phyloP scores from a whole-genome alignment of 2,329 filamentous ascomycete species.

The Penicillium sclerotigenum region DNA sequence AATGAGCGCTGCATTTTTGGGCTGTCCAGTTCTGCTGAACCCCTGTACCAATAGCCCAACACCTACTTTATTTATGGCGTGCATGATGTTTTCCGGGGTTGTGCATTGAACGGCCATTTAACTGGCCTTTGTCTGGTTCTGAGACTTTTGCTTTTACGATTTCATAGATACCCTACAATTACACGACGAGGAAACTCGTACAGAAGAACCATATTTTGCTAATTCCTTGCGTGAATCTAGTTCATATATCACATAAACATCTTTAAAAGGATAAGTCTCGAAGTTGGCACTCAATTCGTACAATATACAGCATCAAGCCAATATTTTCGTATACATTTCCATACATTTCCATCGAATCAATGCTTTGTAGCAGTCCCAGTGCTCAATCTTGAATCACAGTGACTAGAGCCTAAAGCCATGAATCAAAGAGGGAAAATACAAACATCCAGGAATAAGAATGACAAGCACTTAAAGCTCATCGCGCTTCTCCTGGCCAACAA shows the following conservation, averaged over 20 bases:
- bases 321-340: constrained; percentile 2
- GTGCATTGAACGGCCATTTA: background rate
- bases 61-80: background rate
- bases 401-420: background rate
- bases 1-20: background rate
- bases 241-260: background rate
- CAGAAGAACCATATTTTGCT: background rate
- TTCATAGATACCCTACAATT: constrained; percentile 23
- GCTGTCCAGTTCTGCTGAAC: background rate
- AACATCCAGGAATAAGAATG: constrained; percentile 12
- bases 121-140: background rate
- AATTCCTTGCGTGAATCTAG: background rate
- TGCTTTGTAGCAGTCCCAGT: background rate
- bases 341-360: background rate
- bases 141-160: constrained; percentile 2
- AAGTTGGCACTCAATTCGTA: constrained; percentile 4
- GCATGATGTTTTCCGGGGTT: background rate
- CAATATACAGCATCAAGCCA: constrained; percentile 10
- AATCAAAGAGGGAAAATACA: constrained; percentile 18
- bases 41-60: background rate
- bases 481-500: constrained; percentile 61
- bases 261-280: background rate
- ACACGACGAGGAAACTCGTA: background rate
- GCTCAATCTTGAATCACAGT: background rate
- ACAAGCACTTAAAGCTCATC: constrained; percentile 61